Percentiles rank a stretch among this genome's conserved stretches.
These are phyloP conservation scores for Neodidymelliopsis sp. DNA, from an alignment of 2,329 filamentous ascomycete species.

Conservation along the genomic window DNA sequence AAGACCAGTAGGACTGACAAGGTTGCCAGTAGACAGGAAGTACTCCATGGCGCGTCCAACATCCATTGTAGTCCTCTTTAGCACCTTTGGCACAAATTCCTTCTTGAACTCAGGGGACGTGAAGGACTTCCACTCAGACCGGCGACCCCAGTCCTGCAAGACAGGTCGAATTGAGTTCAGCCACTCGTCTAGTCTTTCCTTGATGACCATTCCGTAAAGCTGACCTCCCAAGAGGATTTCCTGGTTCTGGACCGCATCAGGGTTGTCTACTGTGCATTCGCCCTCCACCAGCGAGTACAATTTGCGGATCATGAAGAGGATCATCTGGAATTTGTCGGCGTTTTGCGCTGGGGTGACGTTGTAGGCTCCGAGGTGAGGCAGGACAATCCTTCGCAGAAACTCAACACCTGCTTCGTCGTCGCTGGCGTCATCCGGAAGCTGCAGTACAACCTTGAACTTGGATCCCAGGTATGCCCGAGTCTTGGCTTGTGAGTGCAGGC, in stretches of 20 bases:
- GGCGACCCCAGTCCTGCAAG: slow-evolving; percentile 63
- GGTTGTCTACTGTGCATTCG: slow-evolving; percentile 92
- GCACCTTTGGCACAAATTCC: slow-evolving; percentile 80
- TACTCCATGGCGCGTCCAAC: slow-evolving; percentile 89
- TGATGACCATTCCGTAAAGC: slow-evolving; percentile 92
- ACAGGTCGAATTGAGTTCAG: slow-evolving; percentile 68
- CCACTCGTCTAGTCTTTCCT: slow-evolving; percentile 93
- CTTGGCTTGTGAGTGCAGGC: slow-evolving; percentile 79
- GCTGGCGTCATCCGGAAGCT: slow-evolving; percentile 81
- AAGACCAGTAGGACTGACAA: slow-evolving; percentile 87
- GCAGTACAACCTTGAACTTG: slow-evolving; percentile 89
- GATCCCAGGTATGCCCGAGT: slow-evolving; percentile 86
- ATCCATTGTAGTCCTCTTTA: slow-evolving; percentile 85
- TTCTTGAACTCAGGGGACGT: slow-evolving; percentile 76
- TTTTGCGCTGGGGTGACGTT: slow-evolving; percentile 86
- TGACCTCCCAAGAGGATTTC: slow-evolving; percentile 94
- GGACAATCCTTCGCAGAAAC: slow-evolving; percentile 86
- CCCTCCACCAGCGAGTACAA: slow-evolving; percentile 92
- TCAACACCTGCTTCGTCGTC: slow-evolving; percentile 91
- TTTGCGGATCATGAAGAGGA: slow-evolving; percentile 96
- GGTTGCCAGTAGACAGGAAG: slow-evolving; percentile 93
- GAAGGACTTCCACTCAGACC: slow-evolving; percentile 66
- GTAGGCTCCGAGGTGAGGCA: slow-evolving; percentile 88
- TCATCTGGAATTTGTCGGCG: slow-evolving; percentile 89
- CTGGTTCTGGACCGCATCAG: slow-evolving; percentile 95